Evolutionary conservation across 441 rosid species (phyloP).

Genomic region (Sinapis alba): DNA sequence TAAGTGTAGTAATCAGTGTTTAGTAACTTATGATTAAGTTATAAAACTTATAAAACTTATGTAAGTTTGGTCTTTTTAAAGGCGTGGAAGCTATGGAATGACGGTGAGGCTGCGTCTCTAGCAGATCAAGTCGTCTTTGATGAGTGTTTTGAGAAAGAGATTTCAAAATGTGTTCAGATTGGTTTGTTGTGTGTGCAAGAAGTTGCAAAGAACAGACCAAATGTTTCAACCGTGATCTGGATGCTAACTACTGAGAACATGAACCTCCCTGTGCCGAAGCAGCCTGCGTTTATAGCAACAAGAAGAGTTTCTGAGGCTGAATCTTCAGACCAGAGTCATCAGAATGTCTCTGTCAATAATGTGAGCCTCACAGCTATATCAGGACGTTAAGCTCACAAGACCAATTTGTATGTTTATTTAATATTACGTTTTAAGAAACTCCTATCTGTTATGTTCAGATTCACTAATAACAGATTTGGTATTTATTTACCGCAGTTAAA

Average conservation of each 20-base stretch:
- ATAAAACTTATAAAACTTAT: neutral
- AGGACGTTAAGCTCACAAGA: conserved; percentile 31
- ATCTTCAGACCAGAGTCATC: conserved; percentile 43
- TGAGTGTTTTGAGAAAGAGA: conserved; percentile 28
- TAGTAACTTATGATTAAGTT: neutral
- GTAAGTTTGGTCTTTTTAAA: conserved; percentile 11
- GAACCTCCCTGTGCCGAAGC: conserved; percentile 36
- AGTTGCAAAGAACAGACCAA: conserved; percentile 54
- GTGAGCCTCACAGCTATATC: conserved; percentile 37
- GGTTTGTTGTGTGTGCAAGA: conserved; percentile 67
- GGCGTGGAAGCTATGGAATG: conserved; percentile 76
- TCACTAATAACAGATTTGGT: neutral
- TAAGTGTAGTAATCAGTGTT: conserved; percentile 34
- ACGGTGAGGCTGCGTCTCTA: conserved; percentile 38
- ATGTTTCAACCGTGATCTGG: conserved; percentile 42
- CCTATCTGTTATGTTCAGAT: neutral
- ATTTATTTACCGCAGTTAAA: neutral
- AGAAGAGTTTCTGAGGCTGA: conserved; percentile 39
- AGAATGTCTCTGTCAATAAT: conserved; percentile 31
- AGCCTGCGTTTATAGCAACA: conserved; percentile 42
- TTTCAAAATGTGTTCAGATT: conserved; percentile 51
- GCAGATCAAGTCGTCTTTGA: conserved; percentile 37
- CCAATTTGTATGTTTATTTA: neutral
- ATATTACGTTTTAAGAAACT: neutral
- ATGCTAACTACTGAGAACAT: conserved; percentile 53